phyloP scores from a whole-genome alignment of 208 protist species.

The Trypanosoma caninum region DNA sequence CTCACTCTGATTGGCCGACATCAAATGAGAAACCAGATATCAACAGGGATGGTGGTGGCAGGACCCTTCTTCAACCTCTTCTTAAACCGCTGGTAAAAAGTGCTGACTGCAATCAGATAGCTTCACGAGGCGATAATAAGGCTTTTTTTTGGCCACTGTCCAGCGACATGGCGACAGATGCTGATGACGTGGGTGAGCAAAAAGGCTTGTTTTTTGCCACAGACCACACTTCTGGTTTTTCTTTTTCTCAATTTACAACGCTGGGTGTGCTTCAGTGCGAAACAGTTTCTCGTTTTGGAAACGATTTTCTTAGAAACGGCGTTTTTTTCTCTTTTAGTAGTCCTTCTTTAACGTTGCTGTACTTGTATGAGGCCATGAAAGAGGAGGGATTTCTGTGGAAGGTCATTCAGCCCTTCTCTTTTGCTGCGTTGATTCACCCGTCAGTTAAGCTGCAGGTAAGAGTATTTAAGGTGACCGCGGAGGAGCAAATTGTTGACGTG shows the following conservation, averaged over 20 bases:
- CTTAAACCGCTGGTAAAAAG: constrained; percentile 16
- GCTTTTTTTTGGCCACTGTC: constrained; percentile 11
- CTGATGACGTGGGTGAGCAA: neutral
- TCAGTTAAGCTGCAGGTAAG: constrained; percentile 81
- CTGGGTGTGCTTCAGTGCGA: constrained; percentile 49
- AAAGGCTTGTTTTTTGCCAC: too few species aligned
- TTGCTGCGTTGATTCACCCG: constrained; percentile 64
- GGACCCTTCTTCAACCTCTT: constrained; percentile 7
- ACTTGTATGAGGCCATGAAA: constrained; percentile 61
- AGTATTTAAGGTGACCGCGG: constrained; percentile 58
- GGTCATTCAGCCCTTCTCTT: constrained; percentile 71
- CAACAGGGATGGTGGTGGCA: neutral
- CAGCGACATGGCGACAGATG: neutral
- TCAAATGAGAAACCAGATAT: neutral
- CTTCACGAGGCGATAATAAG: neutral
- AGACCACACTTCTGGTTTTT: neutral
- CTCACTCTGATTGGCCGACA: neutral
- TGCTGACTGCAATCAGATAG: neutral
- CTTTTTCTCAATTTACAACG: constrained; percentile 10
- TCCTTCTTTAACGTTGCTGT: constrained; percentile 32
- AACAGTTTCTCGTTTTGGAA: constrained; percentile 59
- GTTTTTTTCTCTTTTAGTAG: constrained; percentile 49
- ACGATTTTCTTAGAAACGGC: constrained; percentile 81
- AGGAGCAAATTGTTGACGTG: constrained; percentile 74
- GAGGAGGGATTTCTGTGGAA: constrained; percentile 78